Conservation (phyloP, 176 grass and related monocot genomes). For the Aegilops speltoides region DNA sequence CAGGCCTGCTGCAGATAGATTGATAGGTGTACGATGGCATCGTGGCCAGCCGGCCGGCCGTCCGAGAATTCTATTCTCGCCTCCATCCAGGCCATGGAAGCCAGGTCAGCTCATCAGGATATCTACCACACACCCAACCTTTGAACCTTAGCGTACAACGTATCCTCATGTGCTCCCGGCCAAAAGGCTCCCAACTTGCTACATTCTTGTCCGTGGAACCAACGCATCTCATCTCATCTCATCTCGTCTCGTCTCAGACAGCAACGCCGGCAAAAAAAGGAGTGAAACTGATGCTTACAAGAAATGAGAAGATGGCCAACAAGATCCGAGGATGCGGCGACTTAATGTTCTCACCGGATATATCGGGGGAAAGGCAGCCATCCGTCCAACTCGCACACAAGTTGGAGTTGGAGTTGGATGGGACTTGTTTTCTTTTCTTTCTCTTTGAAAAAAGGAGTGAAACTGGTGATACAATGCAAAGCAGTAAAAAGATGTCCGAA, state of each 20-base stretch:
- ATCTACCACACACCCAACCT: neutral
- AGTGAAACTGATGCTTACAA: neutral
- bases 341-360: constrained; percentile 31
- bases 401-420: neutral
- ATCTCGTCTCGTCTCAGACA: no score
- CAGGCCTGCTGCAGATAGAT: no score
- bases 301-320: neutral
- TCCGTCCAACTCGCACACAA: neutral
- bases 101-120: neutral
- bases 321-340: neutral
- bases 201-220: neutral
- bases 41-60: neutral
- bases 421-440: neutral
- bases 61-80: neutral
- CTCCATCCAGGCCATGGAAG: neutral
- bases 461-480: no score
- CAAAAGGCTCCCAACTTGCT: neutral
- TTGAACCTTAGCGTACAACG: neutral
- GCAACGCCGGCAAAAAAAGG: no score
- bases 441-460: no score
- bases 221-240: no score
- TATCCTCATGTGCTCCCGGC: neutral
- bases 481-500: no score
- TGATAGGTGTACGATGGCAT: no score
- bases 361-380: neutral